These are phyloP conservation scores for Nicotiana knightiana DNA, from an alignment of 257 asterid genomes.

Conservation along the genomic window DNA sequence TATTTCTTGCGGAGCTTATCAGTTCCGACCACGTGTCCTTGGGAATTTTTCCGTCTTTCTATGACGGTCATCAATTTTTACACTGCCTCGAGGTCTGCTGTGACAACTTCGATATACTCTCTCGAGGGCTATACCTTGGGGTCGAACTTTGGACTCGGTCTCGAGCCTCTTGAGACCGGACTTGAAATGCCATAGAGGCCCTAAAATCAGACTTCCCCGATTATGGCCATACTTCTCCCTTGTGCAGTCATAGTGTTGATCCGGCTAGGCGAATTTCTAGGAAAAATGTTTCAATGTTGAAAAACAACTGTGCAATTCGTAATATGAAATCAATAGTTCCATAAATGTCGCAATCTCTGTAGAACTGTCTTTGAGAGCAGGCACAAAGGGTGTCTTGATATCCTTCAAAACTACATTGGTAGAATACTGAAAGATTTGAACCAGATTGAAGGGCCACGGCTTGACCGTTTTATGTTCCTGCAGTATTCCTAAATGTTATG, in stretches of 20 bases:
- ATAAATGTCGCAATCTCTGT: slow-evolving; percentile 59
- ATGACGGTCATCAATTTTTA: no score
- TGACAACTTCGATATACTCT: no score
- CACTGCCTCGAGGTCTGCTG: no score
- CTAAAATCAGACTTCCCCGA: no score
- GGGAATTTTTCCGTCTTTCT: no score
- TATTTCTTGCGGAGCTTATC: no score
- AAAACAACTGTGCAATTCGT: slow-evolving; percentile 82
- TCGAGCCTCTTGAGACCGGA: no score
- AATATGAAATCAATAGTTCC: slow-evolving; percentile 86
- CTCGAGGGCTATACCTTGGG: no score
- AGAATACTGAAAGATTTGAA: slow-evolving; percentile 66
- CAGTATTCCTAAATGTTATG: slow-evolving; percentile 71
- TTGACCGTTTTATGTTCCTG: slow-evolving; percentile 65
- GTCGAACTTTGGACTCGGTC: no score
- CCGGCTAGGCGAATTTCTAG: slow-evolving; percentile 58
- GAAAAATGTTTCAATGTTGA: slow-evolving; percentile 64
- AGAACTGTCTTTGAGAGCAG: slow-evolving; percentile 64
- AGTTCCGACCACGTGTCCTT: no score
- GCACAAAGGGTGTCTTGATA: slow-evolving; percentile 85
- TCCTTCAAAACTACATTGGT: slow-evolving; percentile 78
- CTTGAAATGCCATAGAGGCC: no score
- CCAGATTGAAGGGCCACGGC: slow-evolving; percentile 85
- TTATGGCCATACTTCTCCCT: slow-evolving; percentile 42
- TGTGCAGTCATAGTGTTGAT: slow-evolving; percentile 83